Conservation (phyloP, 2,329 filamentous ascomycete genomes). For the Chaetomium sp. region DNA sequence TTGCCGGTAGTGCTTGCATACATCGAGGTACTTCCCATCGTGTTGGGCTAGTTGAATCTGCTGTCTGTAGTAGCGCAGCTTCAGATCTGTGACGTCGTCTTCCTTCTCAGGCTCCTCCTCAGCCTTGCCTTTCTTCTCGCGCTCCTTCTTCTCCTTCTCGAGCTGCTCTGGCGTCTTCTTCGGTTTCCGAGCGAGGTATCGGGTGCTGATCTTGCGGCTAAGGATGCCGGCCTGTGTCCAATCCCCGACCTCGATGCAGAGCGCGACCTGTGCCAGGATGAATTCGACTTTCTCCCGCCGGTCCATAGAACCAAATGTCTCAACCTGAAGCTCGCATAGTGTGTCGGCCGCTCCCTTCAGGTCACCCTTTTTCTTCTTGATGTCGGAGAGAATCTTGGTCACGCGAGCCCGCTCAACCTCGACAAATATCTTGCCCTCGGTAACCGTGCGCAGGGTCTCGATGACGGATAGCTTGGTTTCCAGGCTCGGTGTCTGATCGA, state of each 20-base stretch:
- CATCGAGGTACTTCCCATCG: conserved; percentile 93
- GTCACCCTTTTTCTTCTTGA: conserved; percentile 95
- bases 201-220: conserved; percentile 92
- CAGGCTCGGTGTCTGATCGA: conserved; percentile 75
- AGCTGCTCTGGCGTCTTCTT: conserved; percentile 87
- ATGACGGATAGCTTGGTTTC: conserved; percentile 91
- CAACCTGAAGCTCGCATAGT: conserved; percentile 93
- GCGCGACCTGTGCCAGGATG: conserved; percentile 85
- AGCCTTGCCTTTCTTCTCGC: conserved; percentile 71
- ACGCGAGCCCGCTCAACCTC: conserved; percentile 96
- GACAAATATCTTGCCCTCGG: conserved; percentile 99
- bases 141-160: conserved; percentile 83
- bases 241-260: conserved; percentile 93
- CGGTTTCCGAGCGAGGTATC: conserved; percentile 81
- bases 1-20: conserved; percentile 96
- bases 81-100: conserved; percentile 92
- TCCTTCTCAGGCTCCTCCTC: conserved; percentile 70
- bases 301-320: conserved; percentile 98
- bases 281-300: conserved; percentile 98
- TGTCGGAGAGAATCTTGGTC: conserved; percentile 90
- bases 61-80: conserved; percentile 94
- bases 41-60: conserved; percentile 95
- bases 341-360: conserved; percentile 85
- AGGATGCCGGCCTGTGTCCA: conserved; percentile 95
- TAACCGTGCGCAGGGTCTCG: conserved; percentile 90